Percentiles rank a stretch among this genome's conserved stretches.
These are phyloP conservation scores for Schrenkiella parvula DNA, from an alignment of 345 rosid species.

Conservation along the genomic window DNA sequence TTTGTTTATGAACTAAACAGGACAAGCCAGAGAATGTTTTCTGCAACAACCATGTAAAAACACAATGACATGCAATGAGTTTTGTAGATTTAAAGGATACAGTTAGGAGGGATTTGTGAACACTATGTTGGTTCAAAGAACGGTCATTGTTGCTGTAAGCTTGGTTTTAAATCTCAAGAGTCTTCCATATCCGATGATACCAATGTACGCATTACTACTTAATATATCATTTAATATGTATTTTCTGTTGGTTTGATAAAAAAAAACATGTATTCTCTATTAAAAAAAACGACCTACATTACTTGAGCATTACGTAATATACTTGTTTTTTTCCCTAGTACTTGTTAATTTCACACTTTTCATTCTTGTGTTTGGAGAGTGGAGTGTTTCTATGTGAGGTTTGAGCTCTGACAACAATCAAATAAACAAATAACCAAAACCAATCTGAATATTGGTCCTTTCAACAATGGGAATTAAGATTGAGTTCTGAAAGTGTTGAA, in stretches of 20 bases:
- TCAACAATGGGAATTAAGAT: too few species aligned
- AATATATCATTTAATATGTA: background rate
- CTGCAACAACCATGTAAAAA: background rate
- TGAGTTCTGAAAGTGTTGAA: too few species aligned
- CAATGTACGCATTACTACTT: background rate
- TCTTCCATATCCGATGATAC: background rate
- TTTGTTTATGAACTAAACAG: background rate
- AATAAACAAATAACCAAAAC: too few species aligned
- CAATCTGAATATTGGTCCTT: too few species aligned
- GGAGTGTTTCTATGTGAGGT: too few species aligned
- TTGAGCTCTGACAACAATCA: too few species aligned
- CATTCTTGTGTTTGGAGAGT: too few species aligned
- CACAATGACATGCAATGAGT: background rate
- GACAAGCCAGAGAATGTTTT: background rate
- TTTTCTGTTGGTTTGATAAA: background rate
- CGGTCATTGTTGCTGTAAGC: conserved; percentile 7
- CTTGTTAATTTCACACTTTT: too few species aligned
- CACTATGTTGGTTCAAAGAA: background rate
- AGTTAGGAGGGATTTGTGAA: background rate
- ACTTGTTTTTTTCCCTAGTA: too few species aligned
- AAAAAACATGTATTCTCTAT: background rate
- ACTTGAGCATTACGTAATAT: too few species aligned
- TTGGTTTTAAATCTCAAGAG: background rate
- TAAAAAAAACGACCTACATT: too few species aligned
- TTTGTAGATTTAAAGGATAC: background rate